These are phyloP conservation scores for Alternaria burnsii DNA, from an alignment of 2,329 filamentous ascomycete species.

Conservation along the genomic window DNA sequence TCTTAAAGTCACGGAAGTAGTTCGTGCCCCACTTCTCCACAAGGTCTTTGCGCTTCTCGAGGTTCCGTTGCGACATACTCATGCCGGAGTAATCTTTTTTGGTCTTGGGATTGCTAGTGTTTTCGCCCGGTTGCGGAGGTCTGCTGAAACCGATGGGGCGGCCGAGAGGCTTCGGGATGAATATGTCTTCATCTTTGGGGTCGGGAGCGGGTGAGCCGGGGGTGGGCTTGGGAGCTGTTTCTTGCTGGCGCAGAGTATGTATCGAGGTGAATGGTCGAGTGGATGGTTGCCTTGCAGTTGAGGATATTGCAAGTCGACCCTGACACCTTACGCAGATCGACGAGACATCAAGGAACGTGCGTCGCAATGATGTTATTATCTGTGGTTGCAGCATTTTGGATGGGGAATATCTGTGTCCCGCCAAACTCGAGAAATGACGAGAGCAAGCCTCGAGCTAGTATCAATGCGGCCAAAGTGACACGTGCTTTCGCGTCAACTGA, in stretches of 20 bases:
- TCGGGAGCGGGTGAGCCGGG: conserved; percentile 16
- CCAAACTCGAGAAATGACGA: conserved; percentile 21
- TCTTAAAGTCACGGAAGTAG: conserved; percentile 96
- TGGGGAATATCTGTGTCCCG: conserved; percentile 10
- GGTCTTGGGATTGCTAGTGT: conserved; percentile 74
- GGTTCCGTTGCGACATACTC: conserved; percentile 61
- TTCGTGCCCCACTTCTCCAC: conserved; percentile 81
- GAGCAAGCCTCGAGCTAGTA: conserved; percentile 23
- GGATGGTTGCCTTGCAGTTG: conserved; percentile 20
- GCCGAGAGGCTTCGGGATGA: conserved; percentile 63
- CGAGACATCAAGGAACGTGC: conserved; percentile 20
- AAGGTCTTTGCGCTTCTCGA: conserved; percentile 76
- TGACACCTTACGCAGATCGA: conserved; percentile 30
- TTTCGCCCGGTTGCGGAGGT: conserved; percentile 80
- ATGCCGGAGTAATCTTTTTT: conserved; percentile 45
- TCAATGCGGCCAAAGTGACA: conserved; percentile 20
- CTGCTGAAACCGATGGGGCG: conserved; percentile 83
- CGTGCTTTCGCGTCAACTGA: conserved; percentile 33
- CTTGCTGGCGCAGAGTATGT: conserved; percentile 27
- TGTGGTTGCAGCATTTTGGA: conserved; percentile 45
- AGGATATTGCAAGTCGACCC: conserved; percentile 14
- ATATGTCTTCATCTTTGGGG: conserved; percentile 45
- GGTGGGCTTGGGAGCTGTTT: conserved; percentile 19
- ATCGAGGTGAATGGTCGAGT: conserved; percentile 39
- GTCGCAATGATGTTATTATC: conserved; percentile 31